Percentiles rank a stretch among this genome's conserved stretches.
phyloP scores from a whole-genome alignment of 495 filamentous ascomycete species.

The Penicillium angulare region DNA sequence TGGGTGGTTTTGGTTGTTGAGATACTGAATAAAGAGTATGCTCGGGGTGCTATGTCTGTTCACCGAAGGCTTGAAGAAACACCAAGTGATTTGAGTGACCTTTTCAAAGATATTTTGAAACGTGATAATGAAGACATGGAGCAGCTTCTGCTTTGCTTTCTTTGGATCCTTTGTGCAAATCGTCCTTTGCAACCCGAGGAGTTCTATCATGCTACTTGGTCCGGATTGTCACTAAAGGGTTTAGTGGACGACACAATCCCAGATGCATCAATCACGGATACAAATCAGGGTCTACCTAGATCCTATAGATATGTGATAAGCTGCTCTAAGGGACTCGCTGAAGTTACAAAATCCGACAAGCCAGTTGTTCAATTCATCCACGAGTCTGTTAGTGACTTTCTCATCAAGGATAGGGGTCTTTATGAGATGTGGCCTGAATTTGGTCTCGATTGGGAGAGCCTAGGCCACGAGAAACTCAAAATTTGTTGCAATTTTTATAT shows the following conservation, averaged over 20 bases:
- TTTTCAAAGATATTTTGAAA: conserved; percentile 40
- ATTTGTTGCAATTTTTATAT: conserved; percentile 33
- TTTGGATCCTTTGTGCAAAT: conserved; percentile 37
- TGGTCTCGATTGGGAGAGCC: conserved; percentile 14
- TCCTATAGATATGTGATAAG: conserved; percentile 29
- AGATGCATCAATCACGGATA: background rate
- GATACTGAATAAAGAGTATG: conserved; percentile 42
- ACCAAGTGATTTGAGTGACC: conserved; percentile 30
- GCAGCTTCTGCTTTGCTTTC: conserved; percentile 30
- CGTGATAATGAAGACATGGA: conserved; percentile 27
- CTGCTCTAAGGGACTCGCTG: conserved; percentile 45
- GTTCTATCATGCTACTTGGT: conserved; percentile 32
- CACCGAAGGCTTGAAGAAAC: conserved; percentile 30
- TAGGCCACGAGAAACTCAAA: conserved; percentile 35
- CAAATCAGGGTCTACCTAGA: too few species aligned
- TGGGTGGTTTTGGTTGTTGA: conserved; percentile 48
- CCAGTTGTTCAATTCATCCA: conserved; percentile 48
- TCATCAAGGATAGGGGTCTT: conserved; percentile 40
- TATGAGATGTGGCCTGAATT: conserved; percentile 32
- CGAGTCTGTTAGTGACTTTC: conserved; percentile 46
- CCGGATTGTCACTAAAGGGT: conserved; percentile 12
- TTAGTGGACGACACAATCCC: conserved; percentile 14
- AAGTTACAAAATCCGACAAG: conserved; percentile 25
- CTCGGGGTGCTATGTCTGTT: conserved; percentile 18
- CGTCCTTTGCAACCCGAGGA: conserved; percentile 28